phyloP scores from a whole-genome alignment of 495 filamentous ascomycete genomes.

The Coniosporium apollinis region DNA sequence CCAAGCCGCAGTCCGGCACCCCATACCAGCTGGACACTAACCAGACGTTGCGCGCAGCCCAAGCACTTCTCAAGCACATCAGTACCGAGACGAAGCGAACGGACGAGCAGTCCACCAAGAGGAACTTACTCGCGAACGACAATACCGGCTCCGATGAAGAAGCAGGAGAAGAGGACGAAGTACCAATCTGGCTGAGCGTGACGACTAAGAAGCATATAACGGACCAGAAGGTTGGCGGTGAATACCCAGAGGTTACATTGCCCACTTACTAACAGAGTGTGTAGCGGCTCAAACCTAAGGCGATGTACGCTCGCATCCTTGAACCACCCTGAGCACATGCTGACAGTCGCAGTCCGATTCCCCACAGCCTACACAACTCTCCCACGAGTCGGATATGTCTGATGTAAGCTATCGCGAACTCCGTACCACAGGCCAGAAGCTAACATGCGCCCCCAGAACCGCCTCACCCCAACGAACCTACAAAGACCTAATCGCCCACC shows the following conservation, averaged over 20 bases:
- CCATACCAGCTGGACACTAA: slow-evolving; percentile 49
- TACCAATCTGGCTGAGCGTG: slow-evolving; percentile 64
- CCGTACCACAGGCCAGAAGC: no score
- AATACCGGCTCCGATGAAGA: slow-evolving; percentile 19
- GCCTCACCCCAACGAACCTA: slow-evolving; percentile 74
- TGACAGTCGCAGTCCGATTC: slow-evolving; percentile 28
- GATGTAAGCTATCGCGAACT: no score
- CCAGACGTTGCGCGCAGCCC: slow-evolving; percentile 64
- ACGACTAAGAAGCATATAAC: slow-evolving; percentile 81
- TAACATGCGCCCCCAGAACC: no score
- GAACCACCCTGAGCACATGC: no score
- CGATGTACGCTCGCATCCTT: no score
- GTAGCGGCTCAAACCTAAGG: no score
- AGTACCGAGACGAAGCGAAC: slow-evolving; percentile 43
- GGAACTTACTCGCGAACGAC: slow-evolving; percentile 35
- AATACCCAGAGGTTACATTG: no score
- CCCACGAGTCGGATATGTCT: slow-evolving; percentile 57
- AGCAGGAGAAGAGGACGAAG: slow-evolving; percentile 37
- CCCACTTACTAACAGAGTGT: no score
- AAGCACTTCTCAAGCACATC: slow-evolving; percentile 66
- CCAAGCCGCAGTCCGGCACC: slow-evolving; percentile 22
- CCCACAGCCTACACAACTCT: slow-evolving; percentile 51
- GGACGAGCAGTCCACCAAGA: slow-evolving; percentile 41
- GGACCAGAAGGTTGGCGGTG: slow-evolving; percentile 51
- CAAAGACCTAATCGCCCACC: slow-evolving; percentile 68